Percentiles rank a stretch among this genome's conserved stretches.
Conservation (phyloP, 2,329 filamentous ascomycete genomes). For the Penicillium sclerotiorum region DNA sequence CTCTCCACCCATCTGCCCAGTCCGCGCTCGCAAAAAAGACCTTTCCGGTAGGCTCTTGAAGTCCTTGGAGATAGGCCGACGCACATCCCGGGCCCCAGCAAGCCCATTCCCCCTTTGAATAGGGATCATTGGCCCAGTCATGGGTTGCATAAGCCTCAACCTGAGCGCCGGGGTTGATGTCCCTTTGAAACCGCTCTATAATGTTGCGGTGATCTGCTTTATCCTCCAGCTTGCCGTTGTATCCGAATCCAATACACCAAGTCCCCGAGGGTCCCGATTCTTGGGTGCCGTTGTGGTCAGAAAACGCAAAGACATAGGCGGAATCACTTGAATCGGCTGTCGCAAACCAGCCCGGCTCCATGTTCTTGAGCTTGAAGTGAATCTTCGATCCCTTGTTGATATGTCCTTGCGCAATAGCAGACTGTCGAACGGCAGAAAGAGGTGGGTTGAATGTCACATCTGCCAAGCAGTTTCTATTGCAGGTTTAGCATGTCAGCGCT, state of each 20-base stretch:
- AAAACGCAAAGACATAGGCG: constrained; percentile 21
- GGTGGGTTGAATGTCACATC: constrained; percentile 32
- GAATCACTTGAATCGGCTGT: constrained; percentile 9
- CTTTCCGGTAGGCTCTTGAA: constrained; percentile 2
- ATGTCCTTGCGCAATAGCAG: constrained; percentile 29
- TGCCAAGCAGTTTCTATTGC: constrained; percentile 6
- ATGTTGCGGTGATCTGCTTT: constrained; percentile 13
- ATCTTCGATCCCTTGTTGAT: constrained; percentile 34
- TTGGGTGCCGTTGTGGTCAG: constrained; percentile 22
- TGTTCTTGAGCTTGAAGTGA: constrained; percentile 23
- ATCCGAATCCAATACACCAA: constrained; percentile 24
- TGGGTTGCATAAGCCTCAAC: neutral
- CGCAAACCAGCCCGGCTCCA: constrained; percentile 15
- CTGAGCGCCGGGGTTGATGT: neutral
- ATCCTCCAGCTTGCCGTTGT: constrained; percentile 15
- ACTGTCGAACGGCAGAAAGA: constrained; percentile 22
- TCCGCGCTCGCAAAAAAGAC: constrained; percentile 10
- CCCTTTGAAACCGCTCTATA: neutral
- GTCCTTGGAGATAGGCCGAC: neutral
- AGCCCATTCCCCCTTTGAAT: constrained; percentile 9
- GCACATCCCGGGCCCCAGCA: constrained; percentile 4
- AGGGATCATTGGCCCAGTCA: constrained; percentile 13
- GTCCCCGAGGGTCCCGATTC: constrained; percentile 9
- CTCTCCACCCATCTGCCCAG: constrained; percentile 15
- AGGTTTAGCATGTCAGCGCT: neutral